Conservation (phyloP, 2,329 filamentous ascomycete species). For the Lasiodiplodia hormozganensis region DNA sequence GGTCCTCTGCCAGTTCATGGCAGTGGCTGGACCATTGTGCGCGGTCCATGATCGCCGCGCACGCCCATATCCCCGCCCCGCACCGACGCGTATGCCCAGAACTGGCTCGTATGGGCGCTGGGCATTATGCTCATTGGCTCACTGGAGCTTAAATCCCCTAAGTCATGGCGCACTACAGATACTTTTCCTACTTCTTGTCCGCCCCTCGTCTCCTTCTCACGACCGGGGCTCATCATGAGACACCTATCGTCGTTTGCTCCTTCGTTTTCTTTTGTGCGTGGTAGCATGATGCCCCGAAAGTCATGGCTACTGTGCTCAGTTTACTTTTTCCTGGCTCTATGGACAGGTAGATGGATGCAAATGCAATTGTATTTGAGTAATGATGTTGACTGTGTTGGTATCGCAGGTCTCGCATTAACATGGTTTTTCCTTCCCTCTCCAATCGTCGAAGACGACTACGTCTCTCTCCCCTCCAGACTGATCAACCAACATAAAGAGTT, state of each 20-base stretch:
- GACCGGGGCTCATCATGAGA: not conserved
- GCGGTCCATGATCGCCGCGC: conserved; percentile 8
- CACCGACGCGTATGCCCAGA: conserved; percentile 11
- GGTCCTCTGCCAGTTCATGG: not conserved
- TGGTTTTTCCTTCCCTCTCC: conserved; percentile 20
- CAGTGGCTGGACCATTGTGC: conserved; percentile 6
- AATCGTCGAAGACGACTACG: conserved; percentile 7
- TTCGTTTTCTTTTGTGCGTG: not conserved
- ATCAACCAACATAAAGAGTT: conserved; percentile 8
- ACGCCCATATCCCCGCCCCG: conserved; percentile 1
- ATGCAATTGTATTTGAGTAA: too few species aligned
- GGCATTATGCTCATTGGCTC: conserved; percentile 1
- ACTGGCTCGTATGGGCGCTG: conserved; percentile 2
- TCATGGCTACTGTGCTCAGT: not conserved
- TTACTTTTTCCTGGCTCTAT: not conserved
- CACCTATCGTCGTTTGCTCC: not conserved
- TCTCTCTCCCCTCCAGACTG: conserved; percentile 11
- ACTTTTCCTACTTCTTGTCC: not conserved
- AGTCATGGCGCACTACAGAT: not conserved
- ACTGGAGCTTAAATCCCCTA: not conserved
- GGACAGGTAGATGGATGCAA: not conserved
- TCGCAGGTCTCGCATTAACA: not conserved
- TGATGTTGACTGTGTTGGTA: not conserved
- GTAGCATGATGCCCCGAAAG: not conserved
- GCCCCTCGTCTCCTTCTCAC: not conserved